phyloP scores from a whole-genome alignment of 2,329 filamentous ascomycete genomes.

The Hirsutella minnesotensis region DNA sequence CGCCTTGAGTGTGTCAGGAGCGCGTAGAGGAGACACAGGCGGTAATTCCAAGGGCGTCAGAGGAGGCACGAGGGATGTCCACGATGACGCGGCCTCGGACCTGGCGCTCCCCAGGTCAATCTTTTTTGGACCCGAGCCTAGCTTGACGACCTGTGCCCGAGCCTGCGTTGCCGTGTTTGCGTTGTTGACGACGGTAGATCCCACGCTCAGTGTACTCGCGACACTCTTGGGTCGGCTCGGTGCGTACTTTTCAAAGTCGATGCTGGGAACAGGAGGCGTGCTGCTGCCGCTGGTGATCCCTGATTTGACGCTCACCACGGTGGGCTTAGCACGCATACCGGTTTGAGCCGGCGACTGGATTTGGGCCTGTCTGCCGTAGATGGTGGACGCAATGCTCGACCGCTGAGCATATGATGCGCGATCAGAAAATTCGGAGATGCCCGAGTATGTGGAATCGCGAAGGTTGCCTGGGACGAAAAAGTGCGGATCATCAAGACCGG shows the following conservation, averaged over 20 bases:
- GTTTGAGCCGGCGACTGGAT: constrained; percentile 75
- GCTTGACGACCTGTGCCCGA: constrained; percentile 48
- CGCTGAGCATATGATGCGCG: constrained; percentile 51
- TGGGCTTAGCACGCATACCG: constrained; percentile 76
- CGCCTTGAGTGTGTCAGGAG: neutral
- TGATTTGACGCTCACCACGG: constrained; percentile 85
- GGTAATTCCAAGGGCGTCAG: constrained; percentile 2
- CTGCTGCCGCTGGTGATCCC: constrained; percentile 39
- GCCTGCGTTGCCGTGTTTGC: constrained; percentile 47
- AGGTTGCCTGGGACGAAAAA: constrained; percentile 90
- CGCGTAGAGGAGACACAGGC: constrained; percentile 3
- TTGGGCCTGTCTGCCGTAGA: constrained; percentile 84
- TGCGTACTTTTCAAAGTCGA: constrained; percentile 53
- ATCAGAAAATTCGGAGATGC: constrained; percentile 52
- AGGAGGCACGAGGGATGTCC: constrained; percentile 5
- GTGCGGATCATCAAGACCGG: constrained; percentile 62
- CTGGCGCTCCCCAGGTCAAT: constrained; percentile 25
- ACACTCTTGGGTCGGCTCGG: constrained; percentile 37
- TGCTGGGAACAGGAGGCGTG: constrained; percentile 60
- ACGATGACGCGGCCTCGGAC: constrained; percentile 20
- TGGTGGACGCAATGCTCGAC: constrained; percentile 78
- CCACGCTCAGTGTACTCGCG: constrained; percentile 52
- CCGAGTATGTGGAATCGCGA: constrained; percentile 83
- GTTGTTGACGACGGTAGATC: constrained; percentile 56
- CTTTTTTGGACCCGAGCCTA: constrained; percentile 39